These are phyloP conservation scores for Clitocybe nebularis DNA, from an alignment of 1,284 basidiomycete species.

Conservation along the genomic window DNA sequence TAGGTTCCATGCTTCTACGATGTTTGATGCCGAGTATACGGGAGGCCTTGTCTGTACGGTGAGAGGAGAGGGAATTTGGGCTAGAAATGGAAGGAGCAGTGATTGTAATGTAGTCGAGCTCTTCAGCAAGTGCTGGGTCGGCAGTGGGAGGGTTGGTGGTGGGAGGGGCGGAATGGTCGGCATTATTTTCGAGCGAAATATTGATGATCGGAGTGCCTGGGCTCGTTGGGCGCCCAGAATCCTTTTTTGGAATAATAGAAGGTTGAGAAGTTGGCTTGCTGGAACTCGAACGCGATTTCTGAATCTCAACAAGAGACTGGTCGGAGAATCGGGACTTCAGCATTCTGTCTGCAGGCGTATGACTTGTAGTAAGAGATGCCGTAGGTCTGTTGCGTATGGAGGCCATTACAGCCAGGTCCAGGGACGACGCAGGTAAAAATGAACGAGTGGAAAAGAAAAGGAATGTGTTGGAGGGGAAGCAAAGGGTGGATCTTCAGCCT, in stretches of 20 bases:
- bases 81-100: conserved; percentile 29
- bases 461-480: conserved; percentile 1
- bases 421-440: not conserved
- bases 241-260: conserved; percentile 24
- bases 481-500: not conserved
- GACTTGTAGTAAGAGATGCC: conserved; percentile 27
- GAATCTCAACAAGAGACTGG: conserved; percentile 28
- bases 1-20: conserved; percentile 74
- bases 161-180: conserved; percentile 17
- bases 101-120: conserved; percentile 68
- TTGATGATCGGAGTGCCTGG: conserved; percentile 37
- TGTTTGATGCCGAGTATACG: conserved; percentile 71
- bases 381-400: conserved; percentile 7
- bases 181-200: conserved; percentile 31
- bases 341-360: conserved; percentile 26
- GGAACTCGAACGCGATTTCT: conserved; percentile 20
- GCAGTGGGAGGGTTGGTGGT: conserved; percentile 23
- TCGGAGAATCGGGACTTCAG: conserved; percentile 36
- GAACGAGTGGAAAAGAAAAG: not conserved
- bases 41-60: conserved; percentile 57
- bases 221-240: conserved; percentile 19
- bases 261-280: conserved; percentile 11
- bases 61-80: conserved; percentile 21
- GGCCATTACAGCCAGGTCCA: conserved; percentile 5
- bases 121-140: conserved; percentile 47